Evolutionary conservation across 2,329 filamentous ascomycete species (phyloP), one percentile per base, ranked within the genome.

Genomic region (Penicillium sp.): DNA sequence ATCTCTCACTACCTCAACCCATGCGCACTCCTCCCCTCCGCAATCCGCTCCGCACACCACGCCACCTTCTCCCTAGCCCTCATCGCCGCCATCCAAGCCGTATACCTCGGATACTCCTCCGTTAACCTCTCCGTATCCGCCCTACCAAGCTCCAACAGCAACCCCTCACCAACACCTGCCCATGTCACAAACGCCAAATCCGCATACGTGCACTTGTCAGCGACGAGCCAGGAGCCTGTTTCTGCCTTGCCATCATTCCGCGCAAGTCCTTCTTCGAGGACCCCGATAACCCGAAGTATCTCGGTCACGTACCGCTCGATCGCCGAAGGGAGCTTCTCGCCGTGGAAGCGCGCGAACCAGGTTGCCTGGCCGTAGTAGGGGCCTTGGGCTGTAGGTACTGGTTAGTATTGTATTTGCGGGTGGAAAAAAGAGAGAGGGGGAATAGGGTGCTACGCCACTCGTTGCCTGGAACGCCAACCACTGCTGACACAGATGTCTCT

Each of bases 341-440:
- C 68, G 67, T 83, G 79, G 63, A 73, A 80, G 17, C 62, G 58
- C 13, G 47, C 65, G 69, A 81, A 83, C 82, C 81, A 84, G 17
- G 72, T 70, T 4, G 72, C 71, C 68, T 84, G 82, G 5, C 82
- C 83, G 61, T 76, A 84, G 67, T 84, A 84, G 1, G 82, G 82
- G 0, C 81, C 82, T 60, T 84, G 82, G 9, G 81, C 81, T 3
- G 76, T 76, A 23, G 73, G 26, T 4, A 26, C 26, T 26, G 3
- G 26, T 26, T 26, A 26, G 26, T 26, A 26, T 26, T 26, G 26
- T 26, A 26, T 5, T 26, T 26, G 2, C 26, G 3, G 26, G 26
- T 4, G 26, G 26, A 26, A 26, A 26, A 26, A 4, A 26, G 2
- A 26, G 26, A 6, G 4, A 4, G 26, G 26, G 26, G 5, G 26